These are phyloP conservation scores for Suhomyces taliae DNA, from an alignment of 1,139 yeast genomes.

Conservation along the genomic window DNA sequence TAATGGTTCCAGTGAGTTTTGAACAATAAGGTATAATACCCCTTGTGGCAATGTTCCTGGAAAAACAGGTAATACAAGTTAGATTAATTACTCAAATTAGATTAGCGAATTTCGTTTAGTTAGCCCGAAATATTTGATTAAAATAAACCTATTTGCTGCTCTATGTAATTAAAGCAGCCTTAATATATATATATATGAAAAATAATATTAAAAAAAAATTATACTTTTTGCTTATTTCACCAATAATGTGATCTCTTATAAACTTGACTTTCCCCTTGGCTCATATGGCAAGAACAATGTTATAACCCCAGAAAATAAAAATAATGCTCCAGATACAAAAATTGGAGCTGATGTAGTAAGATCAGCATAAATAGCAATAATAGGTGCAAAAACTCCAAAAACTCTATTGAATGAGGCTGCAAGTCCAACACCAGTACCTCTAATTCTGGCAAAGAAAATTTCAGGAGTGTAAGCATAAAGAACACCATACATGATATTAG, in stretches of 20 bases:
- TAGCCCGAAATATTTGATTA: no score
- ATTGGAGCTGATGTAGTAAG: slow-evolving; percentile 45
- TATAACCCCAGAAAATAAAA: slow-evolving; percentile 35
- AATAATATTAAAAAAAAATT: no score
- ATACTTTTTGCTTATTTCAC: no score
- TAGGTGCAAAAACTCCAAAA: slow-evolving; percentile 46
- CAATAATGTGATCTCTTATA: slow-evolving; percentile 1
- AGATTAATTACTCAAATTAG: no score
- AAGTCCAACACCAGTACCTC: slow-evolving; percentile 47
- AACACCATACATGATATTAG: slow-evolving; percentile 47
- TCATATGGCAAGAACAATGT: slow-evolving; percentile 42
- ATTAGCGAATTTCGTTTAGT: no score
- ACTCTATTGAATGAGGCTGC: slow-evolving; percentile 44
- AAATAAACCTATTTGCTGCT: no score
- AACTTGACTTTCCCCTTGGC: slow-evolving; percentile 25
- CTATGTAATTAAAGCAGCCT: no score
- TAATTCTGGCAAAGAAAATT: slow-evolving; percentile 38
- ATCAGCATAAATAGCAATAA: slow-evolving; percentile 45
- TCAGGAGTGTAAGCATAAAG: slow-evolving; percentile 49
- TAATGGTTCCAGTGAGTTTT: background rate
- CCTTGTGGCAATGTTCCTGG: background rate
- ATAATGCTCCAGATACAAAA: slow-evolving; percentile 44
- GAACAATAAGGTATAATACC: background rate
- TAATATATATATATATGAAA: no score
- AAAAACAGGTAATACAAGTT: background rate